Evolutionary conservation across 2,329 filamentous ascomycete species (phyloP).

Genomic region (Ascocoryne sarcoides): DNA sequence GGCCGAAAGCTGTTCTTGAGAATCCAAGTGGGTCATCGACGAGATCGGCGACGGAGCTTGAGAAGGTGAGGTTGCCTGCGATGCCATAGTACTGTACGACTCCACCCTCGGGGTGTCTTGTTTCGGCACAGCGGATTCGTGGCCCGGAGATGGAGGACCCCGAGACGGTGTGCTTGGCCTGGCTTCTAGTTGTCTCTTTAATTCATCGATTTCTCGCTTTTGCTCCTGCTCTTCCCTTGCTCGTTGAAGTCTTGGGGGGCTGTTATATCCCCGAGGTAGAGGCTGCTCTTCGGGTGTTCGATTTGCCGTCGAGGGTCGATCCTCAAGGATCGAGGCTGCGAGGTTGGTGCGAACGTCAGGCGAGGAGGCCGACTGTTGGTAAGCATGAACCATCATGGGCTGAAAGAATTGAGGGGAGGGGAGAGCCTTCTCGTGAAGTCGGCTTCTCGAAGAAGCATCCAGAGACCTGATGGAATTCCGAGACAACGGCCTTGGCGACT

Average conservation of each 20-base stretch:
- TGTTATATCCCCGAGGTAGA: constrained; percentile 31
- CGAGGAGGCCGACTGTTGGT: constrained; percentile 21
- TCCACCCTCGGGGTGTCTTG: constrained; percentile 18
- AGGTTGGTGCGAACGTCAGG: constrained; percentile 22
- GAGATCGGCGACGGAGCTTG: constrained; percentile 28
- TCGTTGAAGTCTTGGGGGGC: constrained; percentile 33
- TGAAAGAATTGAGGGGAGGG: constrained; percentile 26
- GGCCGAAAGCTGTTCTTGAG: constrained; percentile 17
- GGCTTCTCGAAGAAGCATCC: constrained; percentile 16
- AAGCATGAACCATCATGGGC: constrained; percentile 18
- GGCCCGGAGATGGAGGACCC: constrained; percentile 40
- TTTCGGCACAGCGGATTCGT: constrained; percentile 29
- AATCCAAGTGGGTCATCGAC: constrained; percentile 41
- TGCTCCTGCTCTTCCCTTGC: constrained; percentile 28
- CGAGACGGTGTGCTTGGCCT: constrained; percentile 25
- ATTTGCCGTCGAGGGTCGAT: constrained; percentile 41
- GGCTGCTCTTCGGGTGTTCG: constrained; percentile 33
- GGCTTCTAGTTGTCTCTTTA: constrained; percentile 22
- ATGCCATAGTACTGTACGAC: constrained; percentile 35
- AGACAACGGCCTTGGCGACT: constrained; percentile 14
- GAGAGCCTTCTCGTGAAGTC: constrained; percentile 16
- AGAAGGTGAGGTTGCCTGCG: constrained; percentile 25
- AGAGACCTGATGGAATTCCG: constrained; percentile 8
- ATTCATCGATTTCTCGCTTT: constrained; percentile 29
- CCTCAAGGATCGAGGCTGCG: constrained; percentile 31